Percentiles rank a stretch among this genome's conserved stretches.
phyloP scores from a whole-genome alignment of 768 basidiomycete genomes.

The Phlebiopsis gigantea region DNA sequence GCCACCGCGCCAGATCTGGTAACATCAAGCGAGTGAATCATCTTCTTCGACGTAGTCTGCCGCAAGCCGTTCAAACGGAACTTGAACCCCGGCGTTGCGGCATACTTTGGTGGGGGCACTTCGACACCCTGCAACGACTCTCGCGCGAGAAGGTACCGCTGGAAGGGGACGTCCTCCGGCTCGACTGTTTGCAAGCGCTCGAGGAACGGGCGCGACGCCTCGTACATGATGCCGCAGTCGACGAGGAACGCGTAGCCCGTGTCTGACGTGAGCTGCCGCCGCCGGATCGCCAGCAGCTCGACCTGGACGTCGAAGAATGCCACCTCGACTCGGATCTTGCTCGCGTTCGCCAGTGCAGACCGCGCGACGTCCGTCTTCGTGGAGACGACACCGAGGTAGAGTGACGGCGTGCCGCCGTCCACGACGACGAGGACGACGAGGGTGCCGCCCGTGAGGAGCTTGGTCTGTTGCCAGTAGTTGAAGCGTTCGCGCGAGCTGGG shows the following conservation, averaged over 20 bases:
- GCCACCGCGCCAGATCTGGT: slow-evolving; percentile 36
- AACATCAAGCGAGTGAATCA: slow-evolving; percentile 34
- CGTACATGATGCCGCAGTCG: slow-evolving; percentile 62
- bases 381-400: slow-evolving; percentile 51
- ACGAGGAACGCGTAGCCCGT: slow-evolving; percentile 30
- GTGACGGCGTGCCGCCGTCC: slow-evolving; percentile 19
- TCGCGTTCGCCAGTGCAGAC: slow-evolving; percentile 29
- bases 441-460: slow-evolving; percentile 54
- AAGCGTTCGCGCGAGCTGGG: slow-evolving; percentile 31
- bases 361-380: slow-evolving; percentile 39
- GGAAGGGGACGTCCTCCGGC: slow-evolving; percentile 53
- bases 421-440: slow-evolving; percentile 52
- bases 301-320: slow-evolving; percentile 60
- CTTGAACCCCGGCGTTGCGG: slow-evolving; percentile 46
- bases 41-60: slow-evolving; percentile 29
- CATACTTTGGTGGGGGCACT: slow-evolving; percentile 51
- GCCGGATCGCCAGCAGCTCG: slow-evolving; percentile 32
- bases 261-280: slow-evolving; percentile 12
- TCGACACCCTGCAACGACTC: slow-evolving; percentile 30
- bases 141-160: slow-evolving; percentile 36
- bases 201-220: slow-evolving; percentile 63
- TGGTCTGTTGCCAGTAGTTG: slow-evolving; percentile 57
- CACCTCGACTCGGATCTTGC: slow-evolving; percentile 42
- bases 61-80: slow-evolving; percentile 52
- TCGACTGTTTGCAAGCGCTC: slow-evolving; percentile 50